Evolutionary conservation across 495 filamentous ascomycete genomes (phyloP).

Genomic region (Penicillium soppii): DNA sequence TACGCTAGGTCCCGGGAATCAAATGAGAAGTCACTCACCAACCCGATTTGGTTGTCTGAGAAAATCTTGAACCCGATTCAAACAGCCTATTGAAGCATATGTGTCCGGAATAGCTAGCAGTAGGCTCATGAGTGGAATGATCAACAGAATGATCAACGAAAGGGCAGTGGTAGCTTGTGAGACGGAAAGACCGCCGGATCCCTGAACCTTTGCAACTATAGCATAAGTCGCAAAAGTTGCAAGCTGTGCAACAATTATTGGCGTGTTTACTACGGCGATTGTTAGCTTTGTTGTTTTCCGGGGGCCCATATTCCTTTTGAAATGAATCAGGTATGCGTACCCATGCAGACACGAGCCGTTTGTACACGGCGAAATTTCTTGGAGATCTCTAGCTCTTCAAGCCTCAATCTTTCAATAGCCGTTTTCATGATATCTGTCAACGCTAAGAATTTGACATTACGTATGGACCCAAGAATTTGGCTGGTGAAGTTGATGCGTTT

Average conservation of each 20-base stretch:
- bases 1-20: background rate
- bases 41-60: slow-evolving; percentile 8
- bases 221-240: slow-evolving; percentile 21
- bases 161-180: slow-evolving; percentile 17
- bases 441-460: slow-evolving; percentile 18
- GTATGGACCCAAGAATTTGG: slow-evolving; percentile 17
- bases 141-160: slow-evolving; percentile 18
- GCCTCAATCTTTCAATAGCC: slow-evolving; percentile 9
- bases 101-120: slow-evolving; percentile 19
- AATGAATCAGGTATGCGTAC: background rate
- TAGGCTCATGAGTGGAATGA: slow-evolving; percentile 12
- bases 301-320: no score
- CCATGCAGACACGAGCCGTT: slow-evolving; percentile 12
- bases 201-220: slow-evolving; percentile 15
- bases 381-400: slow-evolving; percentile 14
- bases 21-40: slow-evolving; percentile 10
- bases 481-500: slow-evolving; percentile 49
- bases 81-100: slow-evolving; percentile 21
- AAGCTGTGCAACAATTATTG: slow-evolving; percentile 14
- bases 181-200: slow-evolving; percentile 14
- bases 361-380: slow-evolving; percentile 14
- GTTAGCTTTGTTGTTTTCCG: background rate
- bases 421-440: slow-evolving; percentile 14
- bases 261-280: slow-evolving; percentile 12
- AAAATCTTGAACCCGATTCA: slow-evolving; percentile 20